Base-by-base conservation (phyloP, 1,139 yeast species). In the Kodamaea arcana region DNA sequence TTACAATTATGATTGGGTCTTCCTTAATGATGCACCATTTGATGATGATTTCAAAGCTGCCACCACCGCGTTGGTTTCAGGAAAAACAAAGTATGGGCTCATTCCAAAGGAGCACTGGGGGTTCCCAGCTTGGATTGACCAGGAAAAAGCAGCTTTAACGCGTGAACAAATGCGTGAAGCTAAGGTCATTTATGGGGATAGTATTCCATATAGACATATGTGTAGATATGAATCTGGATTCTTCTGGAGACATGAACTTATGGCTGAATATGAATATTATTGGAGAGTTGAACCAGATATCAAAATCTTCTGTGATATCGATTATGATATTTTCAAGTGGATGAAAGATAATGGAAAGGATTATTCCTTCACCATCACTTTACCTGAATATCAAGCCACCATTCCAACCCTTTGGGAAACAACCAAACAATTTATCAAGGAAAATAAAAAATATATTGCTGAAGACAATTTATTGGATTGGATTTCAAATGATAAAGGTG, bases 231-330 rank as follows among this genome's bases (percentile, higher is more conserved):
- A 88, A 58, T 80, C 92, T 24, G 97, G 97, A 1, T 85, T 87
- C 61, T 87, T 88, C 66, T 88, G 77, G 69, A 74, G 85, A 60
- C 94, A 85, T 51, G 79, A 77, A 31, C 56, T 83, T 32, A 62
- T 86, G 72, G 69, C 69, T 41, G 81, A 82, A 28, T 87, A 81
- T 58, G 86, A 82, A 46, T 87, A 80, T 65, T 88, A 86, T 67
- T 88, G 97, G 96, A 80, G 97, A 61, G 95, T 88, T 39, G 97
- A 88, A 61, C 95, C 95, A 22, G 90, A 82, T 52, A 77, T 85
- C 54, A 70, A 75, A 50, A 69, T 86, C 39, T 82, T 64, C 57
- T 87, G 95, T 67, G 92, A 86, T 56, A 69, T 87, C 46, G 80
- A 82, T 51, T 83, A 85, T 54, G 95, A 87, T 59, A 71, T 85